Base-by-base conservation (phyloP, 1,139 yeast species). In the Diutina pseudorugosa region DNA sequence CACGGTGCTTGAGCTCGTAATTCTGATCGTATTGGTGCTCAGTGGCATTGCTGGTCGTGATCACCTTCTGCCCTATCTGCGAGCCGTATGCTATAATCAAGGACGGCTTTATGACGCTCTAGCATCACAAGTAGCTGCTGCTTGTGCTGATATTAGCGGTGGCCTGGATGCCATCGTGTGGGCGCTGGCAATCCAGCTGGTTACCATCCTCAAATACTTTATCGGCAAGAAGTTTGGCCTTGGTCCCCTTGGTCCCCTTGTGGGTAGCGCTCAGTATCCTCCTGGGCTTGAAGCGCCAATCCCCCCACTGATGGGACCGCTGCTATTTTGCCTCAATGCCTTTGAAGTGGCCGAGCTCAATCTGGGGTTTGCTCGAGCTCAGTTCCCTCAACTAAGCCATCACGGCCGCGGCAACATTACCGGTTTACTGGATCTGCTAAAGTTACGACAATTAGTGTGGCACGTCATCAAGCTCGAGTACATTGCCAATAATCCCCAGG, bases 391-490 rank as follows among this genome's bases (percentile, higher is more conserved):
- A 53, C 41, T 56, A 9, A 56, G 56, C 52, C 53, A 53, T 25
- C 16, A 16, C 14, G 30, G 11, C 47, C 41, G 25, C 12, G 45
- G 51, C 6, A 53, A 47, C 36, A 55, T 56, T 58, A 19, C 25
- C 1, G 50, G 41, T 6, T 20, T 41, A 5, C 55, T 57, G 7
- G 73, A 69, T 52, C 60, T 73, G 2, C 57, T 57, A 33, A 67
- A 67, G 55, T 57, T 71, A 23, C 61, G 75, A 44, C 65, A 64
- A 23, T 53, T 60, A 12, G 54, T 70, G 11, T 72, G 75, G 75
- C 60, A 62, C 45, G 56, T 70, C 21, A 65, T 71, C 20, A 66
- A 65, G 55, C 54, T 63, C 14, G 67, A 69, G 48, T 62, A 66
- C 55, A 41, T 59, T 11, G 55, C 56, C 18, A 55, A 53, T 14